Evolutionary conservation across 768 basidiomycete species (phyloP), one percentile per base, ranked within the genome.

Genomic region (Tricholoma sp.): DNA sequence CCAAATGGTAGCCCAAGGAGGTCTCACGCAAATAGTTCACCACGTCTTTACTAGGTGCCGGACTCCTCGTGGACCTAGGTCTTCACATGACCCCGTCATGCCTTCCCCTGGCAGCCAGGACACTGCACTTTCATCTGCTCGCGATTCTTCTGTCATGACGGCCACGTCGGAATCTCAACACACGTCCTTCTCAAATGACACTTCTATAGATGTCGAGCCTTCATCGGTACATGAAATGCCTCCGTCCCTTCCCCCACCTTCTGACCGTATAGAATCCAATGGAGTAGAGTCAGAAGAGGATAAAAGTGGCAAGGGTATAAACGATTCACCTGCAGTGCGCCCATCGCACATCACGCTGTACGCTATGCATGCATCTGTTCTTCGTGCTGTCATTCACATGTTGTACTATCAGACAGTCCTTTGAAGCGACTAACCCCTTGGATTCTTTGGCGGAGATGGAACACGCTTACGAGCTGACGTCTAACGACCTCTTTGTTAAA

Each of bases 1-100:
- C 62, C 97, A 98, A 73, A 95, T 91, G 77, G 96, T 99, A 36
- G 97, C 97, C 15, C 97, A 99, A 71, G 97, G 96, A 17, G 94
- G 95, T 15, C 81, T 99, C 15, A 94, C 94, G 0, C 97, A 99
- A 70, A 98, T 99, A 87, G 94, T 98, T 2, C 90, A 97, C 64
- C 95, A 98, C 65, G 86, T 98, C 55, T 98, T 99, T 68, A 81
- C 88, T 12, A 83, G 97, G 18, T 92, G 91, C 65, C 79, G 78
- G 67, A 64, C 77, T 29, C 70, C 66, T 51, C 66, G 63, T 50
- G 62, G 58, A 29, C 54, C 64, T 29, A 61, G 61, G 54, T 60
- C 60, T 9, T 57, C 64, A 36, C 60, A 61, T 34, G 65, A 67
- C 36, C 28, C 45, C 8, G 48, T 51, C 51, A 47, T 59, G 4